Evolutionary conservation across 805 yeast genomes (phyloP), one percentile per base, ranked within the genome.

Genomic region (Kodamaea leandrae): DNA sequence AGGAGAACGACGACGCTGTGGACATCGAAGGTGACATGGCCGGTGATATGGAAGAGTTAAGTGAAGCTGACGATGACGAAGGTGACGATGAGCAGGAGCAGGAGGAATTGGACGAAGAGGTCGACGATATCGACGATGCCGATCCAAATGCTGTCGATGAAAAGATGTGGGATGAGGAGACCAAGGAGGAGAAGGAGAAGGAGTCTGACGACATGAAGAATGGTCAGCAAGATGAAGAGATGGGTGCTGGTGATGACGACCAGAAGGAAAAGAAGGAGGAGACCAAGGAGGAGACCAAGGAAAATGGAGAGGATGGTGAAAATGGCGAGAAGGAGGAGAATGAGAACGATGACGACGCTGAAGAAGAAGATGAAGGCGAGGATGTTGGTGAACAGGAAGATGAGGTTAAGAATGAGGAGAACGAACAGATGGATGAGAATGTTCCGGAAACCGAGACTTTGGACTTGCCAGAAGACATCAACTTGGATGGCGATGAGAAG

Each of bases 21-120:
- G 96, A 88, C 37, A 86, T 90, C 58, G 96, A 90, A 53, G 96
- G 97, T 25, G 98, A 93, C 53, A 87, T 93, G 95, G 96, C 93
- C 17, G 99, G 99, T 41, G 81, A 87, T 19, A 61, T 83, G 6
- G 96, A 91, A 61, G 89, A 90, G 49, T 72, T 80, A 10, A 80
- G 89, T 7, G 83, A 77, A 42, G 83, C 81, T 57, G 85, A 79
- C 10, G 60, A 58, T 5, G 78, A 80, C 3, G 81, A 78, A 0
- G 65, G 61, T 3, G 72, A 62, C 3, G 66, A 60, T 4, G 64
- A 54, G 4, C 63, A 82, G 4, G 83, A 52, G 9, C 14, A 40
- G 5, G 54, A 85, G 34, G 95, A 86, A 2, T 55, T 86, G 41
- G 96, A 90, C 55, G 96, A 90, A 49, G 91, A 89, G 56, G 74